Conservation (phyloP, 768 basidiomycete genomes). For the Amanita molliuscula region DNA sequence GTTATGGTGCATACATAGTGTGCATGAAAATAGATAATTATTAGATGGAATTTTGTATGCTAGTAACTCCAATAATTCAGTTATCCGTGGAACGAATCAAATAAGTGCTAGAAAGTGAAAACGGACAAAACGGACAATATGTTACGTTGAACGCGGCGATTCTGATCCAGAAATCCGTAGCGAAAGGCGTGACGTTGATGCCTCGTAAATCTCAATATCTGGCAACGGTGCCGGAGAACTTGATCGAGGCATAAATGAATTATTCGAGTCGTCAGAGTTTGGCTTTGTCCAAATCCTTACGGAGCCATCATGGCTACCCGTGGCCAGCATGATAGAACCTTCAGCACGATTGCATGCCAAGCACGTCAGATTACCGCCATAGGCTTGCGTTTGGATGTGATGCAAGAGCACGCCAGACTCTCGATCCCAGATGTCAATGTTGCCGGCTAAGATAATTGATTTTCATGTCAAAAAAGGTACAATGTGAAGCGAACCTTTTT, state of each 20-base stretch:
- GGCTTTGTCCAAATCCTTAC: slow-evolving; percentile 61
- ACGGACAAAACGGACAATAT: neutral
- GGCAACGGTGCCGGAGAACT: slow-evolving; percentile 4
- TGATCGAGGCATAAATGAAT: slow-evolving; percentile 5
- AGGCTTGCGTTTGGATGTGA: slow-evolving; percentile 51
- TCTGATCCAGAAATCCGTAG: neutral
- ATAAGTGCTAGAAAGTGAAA: neutral
- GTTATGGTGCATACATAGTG: neutral
- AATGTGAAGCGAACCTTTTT: slow-evolving; percentile 43
- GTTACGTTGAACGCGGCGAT: neutral
- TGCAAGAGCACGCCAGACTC: slow-evolving; percentile 69
- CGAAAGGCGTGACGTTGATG: neutral
- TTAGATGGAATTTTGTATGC: neutral
- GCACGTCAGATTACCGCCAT: slow-evolving; percentile 65
- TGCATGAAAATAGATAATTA: neutral
- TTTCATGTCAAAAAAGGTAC: neutral
- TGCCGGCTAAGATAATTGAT: slow-evolving; percentile 41
- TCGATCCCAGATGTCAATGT: slow-evolving; percentile 81
- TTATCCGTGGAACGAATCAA: neutral
- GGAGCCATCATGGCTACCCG: slow-evolving; percentile 68
- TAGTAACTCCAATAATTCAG: neutral
- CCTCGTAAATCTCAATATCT: neutral
- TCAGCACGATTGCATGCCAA: slow-evolving; percentile 71
- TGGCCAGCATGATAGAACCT: slow-evolving; percentile 65
- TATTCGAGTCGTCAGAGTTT: neutral